These are phyloP conservation scores for Penicillium nucicola DNA, from an alignment of 495 filamentous ascomycete species.

Conservation along the genomic window DNA sequence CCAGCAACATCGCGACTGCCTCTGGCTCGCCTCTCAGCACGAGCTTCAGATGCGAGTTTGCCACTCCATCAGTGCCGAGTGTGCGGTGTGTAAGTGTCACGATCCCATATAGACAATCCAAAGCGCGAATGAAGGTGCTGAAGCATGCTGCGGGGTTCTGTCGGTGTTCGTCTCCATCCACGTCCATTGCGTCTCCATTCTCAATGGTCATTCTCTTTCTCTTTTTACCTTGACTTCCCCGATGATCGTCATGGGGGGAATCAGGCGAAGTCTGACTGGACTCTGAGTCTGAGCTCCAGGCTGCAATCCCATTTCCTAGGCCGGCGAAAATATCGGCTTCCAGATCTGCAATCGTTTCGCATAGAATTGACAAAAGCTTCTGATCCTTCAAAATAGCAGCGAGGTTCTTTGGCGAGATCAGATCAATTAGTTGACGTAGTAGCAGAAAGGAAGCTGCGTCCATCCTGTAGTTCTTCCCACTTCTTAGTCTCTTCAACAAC, in stretches of 20 bases:
- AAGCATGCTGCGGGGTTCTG: slow-evolving; percentile 38
- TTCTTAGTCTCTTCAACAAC: slow-evolving; percentile 60
- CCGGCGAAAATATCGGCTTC: slow-evolving; percentile 33
- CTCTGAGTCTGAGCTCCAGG: slow-evolving; percentile 29
- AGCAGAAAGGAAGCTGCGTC: slow-evolving; percentile 48
- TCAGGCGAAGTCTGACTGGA: slow-evolving; percentile 41
- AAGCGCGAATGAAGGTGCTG: slow-evolving; percentile 34
- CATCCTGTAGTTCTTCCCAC: slow-evolving; percentile 40
- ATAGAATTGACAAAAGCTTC: slow-evolving; percentile 46
- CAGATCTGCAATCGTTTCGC: slow-evolving; percentile 37
- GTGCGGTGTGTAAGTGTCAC: slow-evolving; percentile 26
- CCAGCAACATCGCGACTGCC: slow-evolving; percentile 45
- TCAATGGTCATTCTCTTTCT: slow-evolving; percentile 37
- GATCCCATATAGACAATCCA: slow-evolving; percentile 39
- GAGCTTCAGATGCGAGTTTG: slow-evolving; percentile 51
- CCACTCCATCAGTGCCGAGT: slow-evolving; percentile 31
- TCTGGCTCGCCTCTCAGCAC: slow-evolving; percentile 47
- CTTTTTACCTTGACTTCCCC: slow-evolving; percentile 44
- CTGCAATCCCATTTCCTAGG: slow-evolving; percentile 23
- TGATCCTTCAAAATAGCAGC: slow-evolving; percentile 49
- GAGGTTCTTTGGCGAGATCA: slow-evolving; percentile 42
- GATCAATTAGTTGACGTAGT: slow-evolving; percentile 42
- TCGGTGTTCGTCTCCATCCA: slow-evolving; percentile 34
- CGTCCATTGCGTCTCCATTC: slow-evolving; percentile 34
- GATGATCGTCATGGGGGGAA: slow-evolving; percentile 21